Conservation (phyloP, 306 rosid genomes). For the Mimosa bimucronata region DNA sequence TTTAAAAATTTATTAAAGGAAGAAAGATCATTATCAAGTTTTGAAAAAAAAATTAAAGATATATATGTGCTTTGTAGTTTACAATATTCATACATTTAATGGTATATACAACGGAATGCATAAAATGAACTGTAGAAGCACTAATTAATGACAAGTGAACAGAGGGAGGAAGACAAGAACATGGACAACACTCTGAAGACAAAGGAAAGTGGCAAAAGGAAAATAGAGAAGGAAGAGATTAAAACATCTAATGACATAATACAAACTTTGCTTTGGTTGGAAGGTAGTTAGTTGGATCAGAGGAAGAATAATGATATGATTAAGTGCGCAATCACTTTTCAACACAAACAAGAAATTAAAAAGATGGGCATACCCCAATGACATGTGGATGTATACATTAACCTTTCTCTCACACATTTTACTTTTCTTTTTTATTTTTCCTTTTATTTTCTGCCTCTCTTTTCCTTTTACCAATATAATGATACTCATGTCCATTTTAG, state of each 20-base stretch:
- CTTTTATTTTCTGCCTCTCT: constrained; percentile 29
- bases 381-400: constrained; percentile 36
- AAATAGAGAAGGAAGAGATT: constrained; percentile 16
- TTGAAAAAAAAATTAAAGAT: too few relatives aligned
- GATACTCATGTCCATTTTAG: constrained; percentile 54
- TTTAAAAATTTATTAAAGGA: too few relatives aligned
- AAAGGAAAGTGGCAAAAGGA: constrained; percentile 40
- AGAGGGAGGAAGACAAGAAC: constrained; percentile 14
- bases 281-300: constrained; percentile 48
- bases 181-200: constrained; percentile 30
- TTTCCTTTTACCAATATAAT: constrained; percentile 49
- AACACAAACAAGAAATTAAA: constrained; percentile 46
- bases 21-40: not conserved
- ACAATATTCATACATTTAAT: not conserved
- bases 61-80: not conserved
- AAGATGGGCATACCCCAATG: constrained; percentile 39
- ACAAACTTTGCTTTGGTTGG: constrained; percentile 36
- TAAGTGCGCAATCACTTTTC: constrained; percentile 49
- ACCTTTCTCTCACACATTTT: constrained; percentile 47
- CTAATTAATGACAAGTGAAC: constrained; percentile 29
- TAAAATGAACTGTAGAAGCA: constrained; percentile 17
- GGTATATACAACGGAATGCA: not conserved
- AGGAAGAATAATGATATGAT: constrained; percentile 49
- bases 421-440: constrained; percentile 5
- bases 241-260: constrained; percentile 36